Evolutionary conservation across 192 early-diverging fungal species (phyloP).

Genomic region (Linnemannia schmuckeri): DNA sequence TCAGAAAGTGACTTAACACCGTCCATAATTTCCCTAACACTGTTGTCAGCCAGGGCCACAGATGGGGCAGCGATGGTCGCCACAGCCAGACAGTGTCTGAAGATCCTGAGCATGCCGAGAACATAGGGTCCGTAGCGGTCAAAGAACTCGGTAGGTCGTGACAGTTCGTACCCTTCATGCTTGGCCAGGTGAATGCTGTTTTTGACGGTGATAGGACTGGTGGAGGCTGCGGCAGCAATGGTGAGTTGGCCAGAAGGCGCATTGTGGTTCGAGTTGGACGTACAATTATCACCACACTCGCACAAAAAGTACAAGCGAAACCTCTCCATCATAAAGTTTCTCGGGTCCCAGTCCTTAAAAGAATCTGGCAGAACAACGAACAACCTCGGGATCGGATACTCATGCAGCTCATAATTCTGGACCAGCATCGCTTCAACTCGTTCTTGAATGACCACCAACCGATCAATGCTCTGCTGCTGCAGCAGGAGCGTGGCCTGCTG

Average conservation of each 20-base stretch:
- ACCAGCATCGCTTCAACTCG: not conserved
- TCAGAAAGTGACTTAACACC: not conserved
- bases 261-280: not conserved
- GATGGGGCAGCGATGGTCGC: not conserved
- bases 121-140: slow-evolving; percentile 19
- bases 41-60: not conserved
- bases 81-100: not conserved
- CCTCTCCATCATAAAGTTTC: not conserved
- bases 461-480: slow-evolving; percentile 8
- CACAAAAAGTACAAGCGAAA: slow-evolving; percentile 28
- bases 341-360: slow-evolving; percentile 2
- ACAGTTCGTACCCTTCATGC: slow-evolving; percentile 14
- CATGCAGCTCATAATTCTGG: not conserved
- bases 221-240: not conserved
- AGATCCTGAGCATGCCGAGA: slow-evolving; percentile 8
- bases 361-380: slow-evolving; percentile 16
- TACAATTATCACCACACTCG: slow-evolving; percentile 16
- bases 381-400: not conserved
- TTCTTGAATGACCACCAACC: not conserved
- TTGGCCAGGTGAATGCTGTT: slow-evolving; percentile 7
- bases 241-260: not conserved
- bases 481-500: not conserved
- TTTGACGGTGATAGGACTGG: not conserved
- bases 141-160: slow-evolving; percentile 12
- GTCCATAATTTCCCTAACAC: not conserved